Evolutionary conservation across 352 stramenopile species (phyloP).

Genomic region (Pythium scleroteichum): DNA sequence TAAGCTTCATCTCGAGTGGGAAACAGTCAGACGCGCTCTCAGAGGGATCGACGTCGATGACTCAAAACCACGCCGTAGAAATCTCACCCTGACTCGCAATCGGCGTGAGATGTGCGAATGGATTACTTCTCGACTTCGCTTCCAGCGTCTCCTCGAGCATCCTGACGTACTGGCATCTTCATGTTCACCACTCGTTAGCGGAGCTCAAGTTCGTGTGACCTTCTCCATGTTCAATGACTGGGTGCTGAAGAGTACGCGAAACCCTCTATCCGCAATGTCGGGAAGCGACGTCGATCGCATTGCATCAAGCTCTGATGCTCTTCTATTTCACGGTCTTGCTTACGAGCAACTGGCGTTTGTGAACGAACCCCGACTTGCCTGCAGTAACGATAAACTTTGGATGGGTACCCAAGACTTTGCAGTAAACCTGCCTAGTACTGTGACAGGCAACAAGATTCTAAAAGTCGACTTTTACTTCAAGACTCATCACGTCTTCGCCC

Average conservation of each 20-base stretch:
- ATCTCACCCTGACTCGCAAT: conserved; percentile 46
- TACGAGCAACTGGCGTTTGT: conserved; percentile 65
- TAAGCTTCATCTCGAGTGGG: conserved; percentile 47
- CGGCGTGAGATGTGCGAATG: conserved; percentile 47
- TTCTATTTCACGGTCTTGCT: conserved; percentile 43
- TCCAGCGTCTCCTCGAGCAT: conserved; percentile 67
- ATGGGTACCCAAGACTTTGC: conserved; percentile 23
- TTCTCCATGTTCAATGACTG: conserved; percentile 57
- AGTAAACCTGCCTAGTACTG: neutral
- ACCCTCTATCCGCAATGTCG: conserved; percentile 32
- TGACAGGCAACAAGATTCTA: neutral
- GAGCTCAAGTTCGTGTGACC: conserved; percentile 50
- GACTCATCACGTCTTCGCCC: conserved; percentile 19
- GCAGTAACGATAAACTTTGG: conserved; percentile 16
- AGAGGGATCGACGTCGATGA: conserved; percentile 7
- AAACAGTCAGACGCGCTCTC: conserved; percentile 43
- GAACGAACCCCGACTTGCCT: conserved; percentile 12
- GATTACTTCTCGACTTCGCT: conserved; percentile 49
- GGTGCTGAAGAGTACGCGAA: conserved; percentile 47
- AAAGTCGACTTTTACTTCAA: conserved; percentile 24
- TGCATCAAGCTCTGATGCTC: conserved; percentile 34
- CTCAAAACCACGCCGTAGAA: conserved; percentile 4
- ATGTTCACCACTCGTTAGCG: conserved; percentile 39
- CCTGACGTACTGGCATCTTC: conserved; percentile 39
- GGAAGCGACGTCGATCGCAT: conserved; percentile 23